Conservation (phyloP, 2,329 filamentous ascomycete species). For the Alternaria triticina region DNA sequence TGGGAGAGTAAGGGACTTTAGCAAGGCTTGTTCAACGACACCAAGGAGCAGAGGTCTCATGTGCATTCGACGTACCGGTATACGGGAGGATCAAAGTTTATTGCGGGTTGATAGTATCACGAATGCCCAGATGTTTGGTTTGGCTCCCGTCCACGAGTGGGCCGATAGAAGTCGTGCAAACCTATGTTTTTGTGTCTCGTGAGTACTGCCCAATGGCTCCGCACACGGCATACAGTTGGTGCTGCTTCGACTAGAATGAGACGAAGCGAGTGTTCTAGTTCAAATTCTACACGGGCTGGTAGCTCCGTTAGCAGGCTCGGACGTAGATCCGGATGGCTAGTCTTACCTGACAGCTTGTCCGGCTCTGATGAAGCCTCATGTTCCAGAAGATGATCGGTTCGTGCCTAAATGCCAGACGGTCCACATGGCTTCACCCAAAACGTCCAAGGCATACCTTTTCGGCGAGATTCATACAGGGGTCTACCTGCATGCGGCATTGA, state of each 20-base stretch:
- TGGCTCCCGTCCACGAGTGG: conserved; percentile 29
- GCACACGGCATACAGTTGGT: conserved; percentile 15
- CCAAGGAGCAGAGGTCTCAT: neutral
- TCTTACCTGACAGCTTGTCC: conserved; percentile 16
- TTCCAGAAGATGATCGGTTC: conserved; percentile 25
- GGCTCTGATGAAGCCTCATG: conserved; percentile 22
- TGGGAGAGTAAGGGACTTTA: conserved; percentile 16
- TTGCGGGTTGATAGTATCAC: conserved; percentile 32
- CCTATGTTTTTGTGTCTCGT: conserved; percentile 21
- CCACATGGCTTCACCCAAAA: conserved; percentile 25
- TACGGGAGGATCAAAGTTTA: conserved; percentile 18
- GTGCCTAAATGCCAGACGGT: conserved; percentile 14
- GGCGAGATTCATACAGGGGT: conserved; percentile 29
- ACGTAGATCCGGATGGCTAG: conserved; percentile 39
- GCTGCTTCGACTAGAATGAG: conserved; percentile 13
- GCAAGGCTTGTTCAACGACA: conserved; percentile 4
- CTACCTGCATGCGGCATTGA: conserved; percentile 23
- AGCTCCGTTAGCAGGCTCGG: conserved; percentile 31
- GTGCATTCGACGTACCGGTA: conserved; percentile 4
- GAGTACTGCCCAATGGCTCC: conserved; percentile 26
- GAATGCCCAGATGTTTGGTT: conserved; percentile 20
- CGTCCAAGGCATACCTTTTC: conserved; percentile 20
- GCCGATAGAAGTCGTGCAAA: conserved; percentile 25
- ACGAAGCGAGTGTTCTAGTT: conserved; percentile 26
- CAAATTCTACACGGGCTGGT: conserved; percentile 23